Evolutionary conservation across 805 yeast species (phyloP), one percentile per base, ranked within the genome.

Genomic region (Candida nanaspora): DNA sequence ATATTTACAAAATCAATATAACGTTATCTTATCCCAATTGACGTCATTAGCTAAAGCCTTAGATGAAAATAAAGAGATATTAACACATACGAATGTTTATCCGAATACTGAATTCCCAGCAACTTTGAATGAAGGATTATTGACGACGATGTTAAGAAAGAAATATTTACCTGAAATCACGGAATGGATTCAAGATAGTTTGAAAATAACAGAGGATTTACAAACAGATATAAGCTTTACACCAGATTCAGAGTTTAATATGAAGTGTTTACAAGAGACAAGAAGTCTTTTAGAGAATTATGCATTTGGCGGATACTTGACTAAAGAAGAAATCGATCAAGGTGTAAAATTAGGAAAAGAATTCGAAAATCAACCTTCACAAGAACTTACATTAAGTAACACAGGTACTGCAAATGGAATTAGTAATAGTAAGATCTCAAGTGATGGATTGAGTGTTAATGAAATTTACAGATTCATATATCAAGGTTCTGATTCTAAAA

Each of bases 151-250:
- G 44, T 61, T 93, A 44, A 72, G 98, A 43, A 93, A 89, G 57
- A 91, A 89, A 56, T 82, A 82, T 38, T 66, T 86, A 10, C 98
- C 98, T 0, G 97, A 89, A 46, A 95, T 91, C 2, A 85, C 80
- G 39, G 84, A 78, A 36, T 91, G 98, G 97, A 74, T 88, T 7
- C 69, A 69, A 16, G 56, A 60, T 15, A 41, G 38, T 19, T 30
- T 40, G 10, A 43, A 40, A 18, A 39, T 23, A 25, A 48, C 21
- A 56, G 29, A 44, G 36, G 37, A 56, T n/a, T 20, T 33, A 14
- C 45, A 53, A 18, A 36, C 51, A 40, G 52, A 52, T 37, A 48
- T 22, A 56, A 25, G 42, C 35, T 35, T 55, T 45, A 29, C 55
- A 62, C 20, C 20, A 26, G 19, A 43, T 27, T 51, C 49, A n/a